Evolutionary conservation across 805 yeast genomes (phyloP).

Genomic region (Kazachstania viticola): DNA sequence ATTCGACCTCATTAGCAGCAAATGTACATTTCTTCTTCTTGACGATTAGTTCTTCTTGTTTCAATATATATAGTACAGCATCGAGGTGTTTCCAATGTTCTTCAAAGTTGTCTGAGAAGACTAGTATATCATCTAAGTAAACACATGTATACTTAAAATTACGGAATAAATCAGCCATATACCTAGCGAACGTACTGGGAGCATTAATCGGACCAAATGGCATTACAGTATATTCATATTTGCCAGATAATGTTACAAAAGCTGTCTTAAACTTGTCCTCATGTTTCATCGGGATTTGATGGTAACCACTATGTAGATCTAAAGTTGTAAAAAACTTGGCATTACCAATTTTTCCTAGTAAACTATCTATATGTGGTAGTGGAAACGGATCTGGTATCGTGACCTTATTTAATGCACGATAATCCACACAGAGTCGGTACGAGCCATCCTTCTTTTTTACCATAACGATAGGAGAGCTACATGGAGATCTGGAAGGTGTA

Average conservation of each 20-base stretch:
- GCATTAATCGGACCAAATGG: conserved; percentile 6
- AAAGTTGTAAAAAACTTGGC: neutral
- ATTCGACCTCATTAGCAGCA: conserved; percentile 4
- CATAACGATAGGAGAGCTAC: conserved; percentile 10
- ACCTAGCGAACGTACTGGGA: conserved; percentile 10
- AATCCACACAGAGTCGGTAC: conserved; percentile 6
- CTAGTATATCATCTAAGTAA: conserved; percentile 11
- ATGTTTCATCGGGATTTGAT: neutral
- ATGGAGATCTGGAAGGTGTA: conserved; percentile 5
- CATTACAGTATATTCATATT: conserved; percentile 2
- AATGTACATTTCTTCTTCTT: conserved; percentile 9
- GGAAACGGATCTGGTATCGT: conserved; percentile 6
- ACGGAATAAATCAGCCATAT: conserved; percentile 12
- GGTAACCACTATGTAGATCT: neutral
- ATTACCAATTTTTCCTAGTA: neutral
- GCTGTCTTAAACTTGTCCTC: conserved; percentile 1
- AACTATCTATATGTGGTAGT: conserved; percentile 3
- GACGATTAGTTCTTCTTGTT: conserved; percentile 4
- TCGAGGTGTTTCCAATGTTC: conserved; percentile 10
- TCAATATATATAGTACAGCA: conserved; percentile 3
- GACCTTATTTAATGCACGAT: conserved; percentile 4
- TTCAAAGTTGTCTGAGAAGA: conserved; percentile 2
- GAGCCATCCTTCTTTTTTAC: conserved; percentile 8
- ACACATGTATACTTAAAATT: conserved; percentile 5
- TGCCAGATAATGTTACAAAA: conserved; percentile 1